Conservation (phyloP, 768 basidiomycete genomes). For the Kwoniella heveanensis region DNA sequence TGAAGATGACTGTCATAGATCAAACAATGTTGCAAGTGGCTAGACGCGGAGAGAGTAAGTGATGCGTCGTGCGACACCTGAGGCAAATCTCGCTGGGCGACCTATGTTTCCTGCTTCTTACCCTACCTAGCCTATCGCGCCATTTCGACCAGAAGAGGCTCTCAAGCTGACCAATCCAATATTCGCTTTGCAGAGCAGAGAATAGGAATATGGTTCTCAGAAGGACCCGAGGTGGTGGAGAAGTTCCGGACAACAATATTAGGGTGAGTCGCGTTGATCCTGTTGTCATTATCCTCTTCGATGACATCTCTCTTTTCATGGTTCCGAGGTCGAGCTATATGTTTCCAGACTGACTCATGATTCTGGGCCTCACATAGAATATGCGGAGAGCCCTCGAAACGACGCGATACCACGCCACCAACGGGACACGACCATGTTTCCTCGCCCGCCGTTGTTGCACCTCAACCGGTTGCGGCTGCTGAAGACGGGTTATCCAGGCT, state of each 20-base stretch:
- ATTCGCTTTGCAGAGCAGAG: conserved; percentile 25
- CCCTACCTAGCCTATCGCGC: too few relatives aligned
- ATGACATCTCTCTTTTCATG: too few relatives aligned
- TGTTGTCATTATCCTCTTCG: too few relatives aligned
- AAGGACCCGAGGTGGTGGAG: conserved; percentile 30
- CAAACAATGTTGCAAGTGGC: conserved; percentile 41
- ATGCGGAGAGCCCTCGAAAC: conserved; percentile 40
- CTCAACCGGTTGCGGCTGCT: conserved; percentile 5
- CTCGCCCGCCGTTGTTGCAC: conserved; percentile 9
- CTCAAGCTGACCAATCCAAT: too few relatives aligned
- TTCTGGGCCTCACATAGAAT: conserved; percentile 27
- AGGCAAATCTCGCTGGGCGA: too few relatives aligned
- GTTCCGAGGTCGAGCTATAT: too few relatives aligned
- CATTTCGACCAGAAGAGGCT: too few relatives aligned
- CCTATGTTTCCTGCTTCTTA: too few relatives aligned
- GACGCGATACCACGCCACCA: conserved; percentile 8
- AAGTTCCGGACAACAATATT: conserved; percentile 32
- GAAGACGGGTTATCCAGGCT: conserved; percentile 41
- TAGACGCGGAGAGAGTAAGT: conserved; percentile 45
- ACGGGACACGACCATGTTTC: conserved; percentile 1
- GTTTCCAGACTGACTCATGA: too few relatives aligned
- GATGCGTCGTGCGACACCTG: too few relatives aligned
- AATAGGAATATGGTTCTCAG: conserved; percentile 44
- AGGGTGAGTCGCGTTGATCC: conserved; percentile 24
- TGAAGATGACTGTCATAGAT: conserved; percentile 38